phyloP scores from a whole-genome alignment of 495 filamentous ascomycete species.

The Penicillium atrosanguineum region DNA sequence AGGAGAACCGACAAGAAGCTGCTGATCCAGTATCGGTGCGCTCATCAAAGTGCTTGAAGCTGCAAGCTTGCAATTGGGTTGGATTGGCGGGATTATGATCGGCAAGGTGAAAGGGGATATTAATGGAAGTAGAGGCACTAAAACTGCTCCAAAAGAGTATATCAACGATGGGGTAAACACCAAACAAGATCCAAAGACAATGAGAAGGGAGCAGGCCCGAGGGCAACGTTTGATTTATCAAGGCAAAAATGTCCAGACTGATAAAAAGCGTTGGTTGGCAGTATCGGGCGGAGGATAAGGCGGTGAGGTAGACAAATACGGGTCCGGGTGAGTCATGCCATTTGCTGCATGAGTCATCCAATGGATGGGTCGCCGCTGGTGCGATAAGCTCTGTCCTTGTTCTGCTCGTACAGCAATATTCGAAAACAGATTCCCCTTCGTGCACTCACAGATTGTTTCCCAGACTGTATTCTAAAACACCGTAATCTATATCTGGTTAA shows the following conservation, averaged over 20 bases:
- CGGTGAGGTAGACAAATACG: constrained; percentile 4
- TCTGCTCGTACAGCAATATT: too few species aligned
- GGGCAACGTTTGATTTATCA: constrained; percentile 5
- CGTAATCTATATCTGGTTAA: too few species aligned
- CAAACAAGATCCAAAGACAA: background rate
- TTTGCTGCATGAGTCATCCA: background rate
- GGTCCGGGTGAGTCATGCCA: background rate
- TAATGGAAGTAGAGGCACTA: background rate
- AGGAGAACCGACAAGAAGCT: constrained; percentile 9
- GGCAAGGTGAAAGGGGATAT: background rate
- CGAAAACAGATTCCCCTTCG: too few species aligned
- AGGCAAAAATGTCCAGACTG: constrained; percentile 12
- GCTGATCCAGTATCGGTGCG: background rate
- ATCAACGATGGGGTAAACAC: background rate
- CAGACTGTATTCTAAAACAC: too few species aligned
- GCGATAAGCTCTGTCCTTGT: too few species aligned
- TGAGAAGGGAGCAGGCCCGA: constrained; percentile 9
- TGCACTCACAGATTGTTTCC: too few species aligned
- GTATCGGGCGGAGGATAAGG: constrained; percentile 16
- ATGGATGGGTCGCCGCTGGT: too few species aligned
- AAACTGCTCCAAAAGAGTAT: background rate
- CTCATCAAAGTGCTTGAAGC: background rate
- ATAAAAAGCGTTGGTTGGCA: constrained; percentile 21
- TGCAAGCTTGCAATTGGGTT: background rate
- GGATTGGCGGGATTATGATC: constrained; percentile 1